Conservation (phyloP, 768 basidiomycete genomes). For the Lentinula sp. region DNA sequence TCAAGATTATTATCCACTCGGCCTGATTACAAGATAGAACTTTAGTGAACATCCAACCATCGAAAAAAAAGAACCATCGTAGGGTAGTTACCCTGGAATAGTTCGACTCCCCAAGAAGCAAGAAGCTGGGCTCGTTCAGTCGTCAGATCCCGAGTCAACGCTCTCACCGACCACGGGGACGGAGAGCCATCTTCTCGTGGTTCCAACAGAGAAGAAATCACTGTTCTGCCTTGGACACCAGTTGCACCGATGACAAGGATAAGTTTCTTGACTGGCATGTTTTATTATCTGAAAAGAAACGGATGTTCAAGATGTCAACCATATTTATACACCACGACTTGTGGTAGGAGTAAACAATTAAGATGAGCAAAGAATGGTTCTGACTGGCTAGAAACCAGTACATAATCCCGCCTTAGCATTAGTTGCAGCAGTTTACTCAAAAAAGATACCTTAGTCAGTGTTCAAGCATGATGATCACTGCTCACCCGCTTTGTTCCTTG, state of each 20-base stretch:
- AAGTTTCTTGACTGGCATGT: constrained; percentile 17
- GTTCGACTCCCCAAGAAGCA: constrained; percentile 26
- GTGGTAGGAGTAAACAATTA: too few species aligned
- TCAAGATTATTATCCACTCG: constrained; percentile 14
- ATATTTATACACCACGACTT: background rate
- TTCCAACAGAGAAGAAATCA: constrained; percentile 31
- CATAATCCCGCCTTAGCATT: background rate
- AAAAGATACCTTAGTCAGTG: too few species aligned
- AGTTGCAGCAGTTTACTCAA: too few species aligned
- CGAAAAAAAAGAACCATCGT: background rate
- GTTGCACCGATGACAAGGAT: constrained; percentile 42
- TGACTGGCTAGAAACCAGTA: background rate
- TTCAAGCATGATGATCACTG: too few species aligned
- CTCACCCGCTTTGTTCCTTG: background rate
- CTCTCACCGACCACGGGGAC: constrained; percentile 35
- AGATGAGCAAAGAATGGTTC: too few species aligned
- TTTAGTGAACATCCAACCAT: background rate
- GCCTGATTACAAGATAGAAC: background rate
- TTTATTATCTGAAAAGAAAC: background rate
- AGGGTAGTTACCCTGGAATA: background rate
- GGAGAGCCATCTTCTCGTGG: constrained; percentile 28
- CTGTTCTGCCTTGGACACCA: constrained; percentile 36
- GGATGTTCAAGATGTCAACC: background rate
- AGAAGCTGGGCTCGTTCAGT: constrained; percentile 28
- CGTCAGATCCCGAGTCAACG: constrained; percentile 30